Evolutionary conservation across 176 grass and related monocot genomes (phyloP), one percentile per base, ranked within the genome.

Genomic region (Eragrostis curvula): DNA sequence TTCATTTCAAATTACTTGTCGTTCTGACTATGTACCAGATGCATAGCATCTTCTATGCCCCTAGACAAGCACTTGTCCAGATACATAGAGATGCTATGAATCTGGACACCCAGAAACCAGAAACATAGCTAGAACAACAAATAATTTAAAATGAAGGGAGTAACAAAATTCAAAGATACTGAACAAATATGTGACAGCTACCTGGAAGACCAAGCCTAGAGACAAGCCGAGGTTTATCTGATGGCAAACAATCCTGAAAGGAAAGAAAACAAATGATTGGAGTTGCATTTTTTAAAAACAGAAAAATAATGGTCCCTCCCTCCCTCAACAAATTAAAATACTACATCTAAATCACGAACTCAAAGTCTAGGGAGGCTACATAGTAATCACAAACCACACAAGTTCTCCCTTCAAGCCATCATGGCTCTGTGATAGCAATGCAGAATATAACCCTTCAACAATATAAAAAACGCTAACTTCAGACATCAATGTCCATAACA

Each of bases 161-260:
- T 36, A 42, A 29, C 12, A 32, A 74, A 79, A 59, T 41, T 16
- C n/a, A 42, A 79, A 52, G 56, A 0, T 63, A 71, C 6, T 61
- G 46, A 47, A 66, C 21, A 67, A 13, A 78, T 78, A 70, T 29
- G 25, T 47, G 52, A 86, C 70, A 79, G 39, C 46, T 76, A 98
- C 96, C 96, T 93, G 96, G 96, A 83, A 98, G 92, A 81, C 91
- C 81, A 86, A 98, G 92, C 79, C 96, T 94, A 88, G 96, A 95
- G 24, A 98, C 86, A 32, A 93, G 53, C 6, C 96, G 92, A 52
- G 90, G 85, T 74, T 98, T 98, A 86, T 93, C 86, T 28, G 82
- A 73, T 40, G 92, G 90, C 81, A 98, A 87, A 45, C 85, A 86
- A 88, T 91, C 86, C 96, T 98, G 81, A 80, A 91, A 85, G 46